Base-by-base conservation (phyloP, 768 basidiomycete genomes). In the Candolleomyces aberdarensis region DNA sequence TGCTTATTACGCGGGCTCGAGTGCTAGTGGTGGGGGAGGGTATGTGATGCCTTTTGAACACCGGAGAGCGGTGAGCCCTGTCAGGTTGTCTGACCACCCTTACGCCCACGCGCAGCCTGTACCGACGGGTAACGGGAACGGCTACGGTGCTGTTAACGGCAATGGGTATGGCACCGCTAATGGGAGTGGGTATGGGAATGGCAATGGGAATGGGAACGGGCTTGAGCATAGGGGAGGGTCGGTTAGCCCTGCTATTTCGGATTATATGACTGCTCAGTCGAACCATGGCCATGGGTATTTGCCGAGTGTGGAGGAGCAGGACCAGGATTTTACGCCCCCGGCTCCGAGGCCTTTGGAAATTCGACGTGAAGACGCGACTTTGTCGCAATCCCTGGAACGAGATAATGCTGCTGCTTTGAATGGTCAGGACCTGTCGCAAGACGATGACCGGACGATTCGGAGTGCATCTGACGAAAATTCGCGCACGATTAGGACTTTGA, bases 31-130 rank as follows among this genome's bases (percentile, higher is more conserved):
- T 2, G 41, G 13, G n/a, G 41, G 41, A 43, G 41, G 41, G 41
- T 43, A 43, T 43, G 41, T 11, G 11, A 13, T 10, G n/a, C 53
- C 14, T 20, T 41, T 9, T 7, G 14, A 36, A n/a, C 19, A 55
- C 53, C 53, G 53, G 31, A 36, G 53, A 11, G 53, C 53, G 8
- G 53, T 55, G 32, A 55, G 53, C n/a, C 53, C 53, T 5, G 32
- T 55, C 32, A 55, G 32, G 32, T 41, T 55, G 26, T 55, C 53
- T n/a, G 53, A 55, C 53, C 53, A 55, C 36, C 53, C 53, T n/a
- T 55, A 55, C n/a, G 53, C 53, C 6, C 15, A n/a, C 53, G 31
- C 53, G 17, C 39, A 36, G 31, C 53, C 53, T 17, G 53, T 55
- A 17, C 53, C 31, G 7, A n/a, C 53, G 17, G 53, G 53, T n/a